Conservation (phyloP, 2,329 filamentous ascomycete genomes). For the Alternaria sp. region DNA sequence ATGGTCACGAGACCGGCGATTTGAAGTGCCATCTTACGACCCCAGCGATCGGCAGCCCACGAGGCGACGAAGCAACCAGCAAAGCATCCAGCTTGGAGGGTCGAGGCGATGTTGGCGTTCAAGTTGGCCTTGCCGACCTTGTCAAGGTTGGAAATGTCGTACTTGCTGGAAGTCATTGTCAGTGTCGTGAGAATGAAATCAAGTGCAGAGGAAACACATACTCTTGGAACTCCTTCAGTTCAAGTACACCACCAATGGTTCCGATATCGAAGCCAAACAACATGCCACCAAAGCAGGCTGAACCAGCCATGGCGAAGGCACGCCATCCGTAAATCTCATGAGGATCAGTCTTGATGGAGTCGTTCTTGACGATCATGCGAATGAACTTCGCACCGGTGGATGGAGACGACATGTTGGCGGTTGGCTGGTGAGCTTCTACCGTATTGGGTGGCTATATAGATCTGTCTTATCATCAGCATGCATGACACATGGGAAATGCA, state of each 20-base stretch:
- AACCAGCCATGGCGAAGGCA: conserved; percentile 69
- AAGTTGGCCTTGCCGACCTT: conserved; percentile 61
- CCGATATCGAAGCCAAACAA: conserved; percentile 73
- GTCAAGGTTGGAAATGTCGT: conserved; percentile 57
- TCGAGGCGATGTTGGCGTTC: conserved; percentile 74
- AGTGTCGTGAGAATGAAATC: conserved; percentile 8
- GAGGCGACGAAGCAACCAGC: conserved; percentile 67
- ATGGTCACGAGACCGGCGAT: conserved; percentile 65
- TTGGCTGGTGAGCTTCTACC: conserved; percentile 1
- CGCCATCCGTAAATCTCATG: conserved; percentile 75
- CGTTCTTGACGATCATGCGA: conserved; percentile 69
- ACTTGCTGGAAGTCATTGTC: conserved; percentile 56
- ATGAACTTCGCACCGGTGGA: conserved; percentile 55
- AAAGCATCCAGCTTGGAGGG: conserved; percentile 74
- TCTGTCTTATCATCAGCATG: conserved; percentile 8
- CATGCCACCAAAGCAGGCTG: conserved; percentile 74
- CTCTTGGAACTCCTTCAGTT: conserved; percentile 65
- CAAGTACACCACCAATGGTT: conserved; percentile 72
- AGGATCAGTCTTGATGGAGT: conserved; percentile 74
- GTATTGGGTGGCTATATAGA: not conserved
- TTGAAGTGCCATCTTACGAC: conserved; percentile 65
- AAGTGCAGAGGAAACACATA: conserved; percentile 45
- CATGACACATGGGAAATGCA: not conserved
- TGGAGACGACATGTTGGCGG: conserved; percentile 21
- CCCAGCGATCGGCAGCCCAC: conserved; percentile 64